A percentile compares a stretch with the other conserved stretches of the same genome.
These are phyloP conservation scores for Dryas octopetala DNA, from an alignment of 306 rosid genomes.

Conservation along the genomic window DNA sequence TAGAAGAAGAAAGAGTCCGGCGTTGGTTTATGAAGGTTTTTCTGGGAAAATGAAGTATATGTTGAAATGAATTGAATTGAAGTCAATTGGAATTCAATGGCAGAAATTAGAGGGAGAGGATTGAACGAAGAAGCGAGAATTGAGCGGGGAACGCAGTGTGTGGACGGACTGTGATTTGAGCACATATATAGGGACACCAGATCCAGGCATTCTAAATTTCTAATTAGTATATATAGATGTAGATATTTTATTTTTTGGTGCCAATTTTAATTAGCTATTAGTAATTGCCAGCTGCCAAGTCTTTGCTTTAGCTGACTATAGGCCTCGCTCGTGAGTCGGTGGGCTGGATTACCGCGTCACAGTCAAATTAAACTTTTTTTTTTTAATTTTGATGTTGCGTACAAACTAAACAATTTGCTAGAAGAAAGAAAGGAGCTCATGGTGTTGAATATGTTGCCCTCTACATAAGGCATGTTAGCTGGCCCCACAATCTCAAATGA, in stretches of 20 bases:
- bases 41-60: not conserved
- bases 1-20: not conserved
- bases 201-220: not conserved
- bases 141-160: conserved; percentile 15
- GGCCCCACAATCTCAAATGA: not conserved
- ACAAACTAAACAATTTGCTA: not conserved
- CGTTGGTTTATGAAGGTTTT: not conserved
- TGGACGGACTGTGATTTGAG: not conserved
- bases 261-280: not conserved
- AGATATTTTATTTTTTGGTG: too few relatives aligned
- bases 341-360: conserved; percentile 13
- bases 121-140: conserved; percentile 20
- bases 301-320: not conserved
- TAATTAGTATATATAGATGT: too few relatives aligned
- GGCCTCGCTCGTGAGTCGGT: not conserved
- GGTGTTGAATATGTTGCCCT: not conserved
- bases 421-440: conserved; percentile 1
- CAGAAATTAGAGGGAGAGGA: not conserved
- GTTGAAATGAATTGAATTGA: not conserved
- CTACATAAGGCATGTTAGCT: not conserved
- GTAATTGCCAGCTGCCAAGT: not conserved
- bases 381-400: not conserved
- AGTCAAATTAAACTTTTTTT: not conserved
- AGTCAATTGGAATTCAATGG: not conserved
- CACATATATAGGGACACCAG: not conserved